These are phyloP conservation scores for Fusarium sp. DNA, from an alignment of 2,329 filamentous ascomycete genomes.

Conservation along the genomic window DNA sequence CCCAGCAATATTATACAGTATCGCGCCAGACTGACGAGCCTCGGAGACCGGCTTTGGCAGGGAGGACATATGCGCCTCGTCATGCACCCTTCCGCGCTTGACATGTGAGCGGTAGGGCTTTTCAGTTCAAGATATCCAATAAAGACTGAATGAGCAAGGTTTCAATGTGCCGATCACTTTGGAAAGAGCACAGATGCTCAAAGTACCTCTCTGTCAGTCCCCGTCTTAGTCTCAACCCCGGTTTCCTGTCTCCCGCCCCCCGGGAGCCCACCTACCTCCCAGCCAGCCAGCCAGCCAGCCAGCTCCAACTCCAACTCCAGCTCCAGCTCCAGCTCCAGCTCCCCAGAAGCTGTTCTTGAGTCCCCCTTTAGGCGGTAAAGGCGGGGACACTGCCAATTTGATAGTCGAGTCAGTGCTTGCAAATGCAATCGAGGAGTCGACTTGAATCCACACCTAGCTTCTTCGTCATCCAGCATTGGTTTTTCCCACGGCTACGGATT, in stretches of 20 bases:
- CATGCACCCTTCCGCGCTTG: slow-evolving; percentile 41
- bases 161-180: slow-evolving; percentile 42
- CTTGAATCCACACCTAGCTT: slow-evolving; percentile 45
- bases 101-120: slow-evolving; percentile 47
- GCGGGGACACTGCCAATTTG: slow-evolving; percentile 42
- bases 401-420: slow-evolving; percentile 41
- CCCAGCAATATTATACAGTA: slow-evolving; percentile 31
- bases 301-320: slow-evolving; percentile 34
- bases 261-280: slow-evolving; percentile 39
- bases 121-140: slow-evolving; percentile 40
- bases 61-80: slow-evolving; percentile 35
- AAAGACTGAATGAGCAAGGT: slow-evolving; percentile 30
- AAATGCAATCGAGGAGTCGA: slow-evolving; percentile 45
- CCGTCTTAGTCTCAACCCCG: slow-evolving; percentile 30
- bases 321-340: slow-evolving; percentile 34
- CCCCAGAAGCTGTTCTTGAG: slow-evolving; percentile 28
- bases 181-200: slow-evolving; percentile 36
- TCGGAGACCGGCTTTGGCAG: slow-evolving; percentile 8
- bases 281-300: slow-evolving; percentile 17
- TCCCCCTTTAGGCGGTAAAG: slow-evolving; percentile 44
- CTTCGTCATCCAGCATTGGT: slow-evolving; percentile 42
- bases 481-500: slow-evolving; percentile 39
- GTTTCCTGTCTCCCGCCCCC: slow-evolving; percentile 29
- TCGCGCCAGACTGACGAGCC: slow-evolving; percentile 37
- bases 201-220: slow-evolving; percentile 33